phyloP scores from a whole-genome alignment of 768 basidiomycete species.

The Pisolithus orientalis region DNA sequence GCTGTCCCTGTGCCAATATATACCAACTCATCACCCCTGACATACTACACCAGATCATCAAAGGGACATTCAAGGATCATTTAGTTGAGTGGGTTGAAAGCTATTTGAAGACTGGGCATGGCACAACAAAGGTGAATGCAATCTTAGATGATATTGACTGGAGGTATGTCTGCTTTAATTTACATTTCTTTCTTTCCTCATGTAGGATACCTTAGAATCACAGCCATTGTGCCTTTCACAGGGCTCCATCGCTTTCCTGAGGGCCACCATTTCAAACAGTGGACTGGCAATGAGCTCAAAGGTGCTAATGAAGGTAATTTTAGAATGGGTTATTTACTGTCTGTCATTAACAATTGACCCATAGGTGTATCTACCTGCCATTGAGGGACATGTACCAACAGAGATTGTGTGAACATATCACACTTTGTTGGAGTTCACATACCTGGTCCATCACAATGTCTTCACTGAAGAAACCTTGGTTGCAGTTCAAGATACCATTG shows the following conservation, averaged over 20 bases:
- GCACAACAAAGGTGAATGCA: conserved; percentile 9
- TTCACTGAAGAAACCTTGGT: conserved; percentile 8
- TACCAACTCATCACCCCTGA: conserved; percentile 3
- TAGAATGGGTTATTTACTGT: not conserved
- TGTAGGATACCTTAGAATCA: conserved; percentile 7
- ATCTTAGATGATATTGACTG: conserved; percentile 32
- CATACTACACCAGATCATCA: conserved; percentile 32
- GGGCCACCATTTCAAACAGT: conserved; percentile 15
- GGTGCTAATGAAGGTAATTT: conserved; percentile 31
- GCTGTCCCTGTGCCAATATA: conserved; percentile 24
- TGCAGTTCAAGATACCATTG: conserved; percentile 4
- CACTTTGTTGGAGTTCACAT: conserved; percentile 23
- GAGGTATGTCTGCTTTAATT: conserved; percentile 17
- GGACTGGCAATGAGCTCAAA: conserved; percentile 30
- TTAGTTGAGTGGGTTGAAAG: conserved; percentile 30
- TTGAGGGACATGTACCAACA: conserved; percentile 16
- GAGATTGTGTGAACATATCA: conserved; percentile 12
- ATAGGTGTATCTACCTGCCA: conserved; percentile 22
- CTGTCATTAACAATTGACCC: not conserved
- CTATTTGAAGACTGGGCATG: conserved; percentile 21
- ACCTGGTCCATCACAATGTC: conserved; percentile 11
- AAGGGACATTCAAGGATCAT: conserved; percentile 38
- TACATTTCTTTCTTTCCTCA: not conserved
- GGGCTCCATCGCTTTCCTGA: conserved; percentile 20
- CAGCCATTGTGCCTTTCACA: conserved; percentile 8